These are phyloP conservation scores for Apophysomyces variabilis DNA, from an alignment of 371 early-diverging fungal species.

Conservation along the genomic window DNA sequence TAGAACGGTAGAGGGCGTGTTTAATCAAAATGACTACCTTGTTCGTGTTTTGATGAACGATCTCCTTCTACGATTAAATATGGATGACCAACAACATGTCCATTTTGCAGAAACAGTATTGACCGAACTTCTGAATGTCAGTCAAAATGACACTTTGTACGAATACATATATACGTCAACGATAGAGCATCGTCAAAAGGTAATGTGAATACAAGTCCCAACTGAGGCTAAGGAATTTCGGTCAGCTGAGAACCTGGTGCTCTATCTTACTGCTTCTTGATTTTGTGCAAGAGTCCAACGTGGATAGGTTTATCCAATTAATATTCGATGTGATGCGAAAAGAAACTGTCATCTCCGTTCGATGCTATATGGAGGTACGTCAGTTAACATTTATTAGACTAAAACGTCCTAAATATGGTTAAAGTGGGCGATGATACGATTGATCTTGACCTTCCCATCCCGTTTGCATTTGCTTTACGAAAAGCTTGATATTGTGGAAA, in stretches of 20 bases:
- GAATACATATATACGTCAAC: conserved; percentile 45
- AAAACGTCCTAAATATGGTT: not conserved
- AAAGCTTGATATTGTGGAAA: conserved; percentile 34
- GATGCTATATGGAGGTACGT: conserved; percentile 56
- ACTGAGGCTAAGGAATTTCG: not conserved
- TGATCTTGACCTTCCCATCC: conserved; percentile 35
- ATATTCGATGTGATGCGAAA: conserved; percentile 41
- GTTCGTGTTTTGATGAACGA: conserved; percentile 62
- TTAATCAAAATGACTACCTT: conserved; percentile 57
- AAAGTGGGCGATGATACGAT: conserved; percentile 40
- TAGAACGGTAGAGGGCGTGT: conserved; percentile 40
- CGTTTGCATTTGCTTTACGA: conserved; percentile 30
- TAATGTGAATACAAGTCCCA: conserved; percentile 15
- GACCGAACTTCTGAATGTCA: conserved; percentile 30
- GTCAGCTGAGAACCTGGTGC: conserved; percentile 56
- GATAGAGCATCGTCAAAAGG: conserved; percentile 54
- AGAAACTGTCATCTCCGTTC: conserved; percentile 53
- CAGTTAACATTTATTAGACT: not conserved
- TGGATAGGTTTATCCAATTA: conserved; percentile 27
- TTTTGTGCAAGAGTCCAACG: conserved; percentile 39
- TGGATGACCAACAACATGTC: conserved; percentile 27
- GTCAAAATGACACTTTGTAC: conserved; percentile 24
- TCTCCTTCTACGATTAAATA: conserved; percentile 50
- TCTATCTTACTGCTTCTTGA: conserved; percentile 52
- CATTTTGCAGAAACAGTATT: conserved; percentile 42